Evolutionary conservation across 768 basidiomycete genomes (phyloP), one percentile per base, ranked within the genome.

Genomic region (Myochromella boudieri): DNA sequence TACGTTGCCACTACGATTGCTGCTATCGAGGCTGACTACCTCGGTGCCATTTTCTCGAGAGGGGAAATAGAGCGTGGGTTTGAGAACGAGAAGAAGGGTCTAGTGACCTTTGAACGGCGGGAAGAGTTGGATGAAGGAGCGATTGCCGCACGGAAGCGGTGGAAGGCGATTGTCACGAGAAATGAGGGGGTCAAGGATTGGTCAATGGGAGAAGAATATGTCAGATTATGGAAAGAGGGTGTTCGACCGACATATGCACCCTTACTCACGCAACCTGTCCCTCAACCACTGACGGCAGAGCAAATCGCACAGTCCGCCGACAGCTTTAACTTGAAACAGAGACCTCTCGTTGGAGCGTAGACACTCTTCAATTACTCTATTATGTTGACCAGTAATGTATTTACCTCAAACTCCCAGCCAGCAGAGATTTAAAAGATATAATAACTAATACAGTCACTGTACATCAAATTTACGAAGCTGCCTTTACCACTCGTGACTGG

Each of bases 1-100:
- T 81, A 92, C 57, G 76, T 92, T 39, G 78, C 90, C 2, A 83
- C 81, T 29, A 71, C 76, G 3, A 81, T 91, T 42, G 95, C 95
- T 15, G 78, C 76, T 14, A 70, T 84, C 58, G 93, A 98, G 67
- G 93, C 94, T 11, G 75, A 86, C 55, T 66, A 79, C 6, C 77
- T 87, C 59, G 94, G 94, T 31, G 82, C 81, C 12, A 60, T 68
- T 27, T 90, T 89, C 58, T 70, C 64, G 2, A 71, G 72, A 9
- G 78, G 78, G 12, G 82, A 84, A 68, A 76, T 85, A 26, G 76
- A 84, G 55, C 72, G 71, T 47, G 71, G 75, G 6, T 84, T 84
- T 65, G 66, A 72, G 52, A 78, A 80, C 59, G 83, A 90, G 64
- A 77, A 81, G 62, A 70, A 72, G 49, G 72, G 72, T 10, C 68